phyloP scores from a whole-genome alignment of 164 flowering plant genomes.

The Umbellularia californica region DNA sequence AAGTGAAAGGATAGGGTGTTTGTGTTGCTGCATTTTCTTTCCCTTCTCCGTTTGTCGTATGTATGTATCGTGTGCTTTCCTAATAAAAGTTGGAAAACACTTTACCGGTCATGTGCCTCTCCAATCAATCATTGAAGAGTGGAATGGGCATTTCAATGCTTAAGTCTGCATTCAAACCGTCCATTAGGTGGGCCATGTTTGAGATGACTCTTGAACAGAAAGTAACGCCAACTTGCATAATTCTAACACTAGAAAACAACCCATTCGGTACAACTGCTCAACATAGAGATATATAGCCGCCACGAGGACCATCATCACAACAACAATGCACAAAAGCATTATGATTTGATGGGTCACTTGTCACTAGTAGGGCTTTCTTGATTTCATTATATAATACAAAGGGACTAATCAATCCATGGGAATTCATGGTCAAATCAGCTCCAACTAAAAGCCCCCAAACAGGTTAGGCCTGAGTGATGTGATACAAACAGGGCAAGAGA shows the following conservation, averaged over 20 bases:
- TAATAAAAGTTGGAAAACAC: not conserved
- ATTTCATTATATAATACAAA: not conserved
- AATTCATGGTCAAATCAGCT: no score
- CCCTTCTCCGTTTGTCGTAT: conserved; percentile 2
- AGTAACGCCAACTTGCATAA: no score
- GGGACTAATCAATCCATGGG: no score
- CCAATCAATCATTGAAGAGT: conserved; percentile 7
- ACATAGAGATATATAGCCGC: not conserved
- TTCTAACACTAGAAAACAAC: not conserved
- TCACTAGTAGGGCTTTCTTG: not conserved
- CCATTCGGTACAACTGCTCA: not conserved
- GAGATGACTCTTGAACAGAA: no score
- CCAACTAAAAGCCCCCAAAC: no score
- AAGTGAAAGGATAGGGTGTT: not conserved
- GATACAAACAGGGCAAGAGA: no score
- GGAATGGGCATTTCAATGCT: conserved; percentile 2
- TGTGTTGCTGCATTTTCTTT: not conserved
- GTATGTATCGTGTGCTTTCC: not conserved
- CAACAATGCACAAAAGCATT: not conserved
- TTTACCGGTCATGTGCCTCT: conserved; percentile 1
- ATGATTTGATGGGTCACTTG: not conserved
- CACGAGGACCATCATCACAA: not conserved
- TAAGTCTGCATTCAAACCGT: not conserved
- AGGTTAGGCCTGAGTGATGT: no score
- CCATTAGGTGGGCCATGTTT: not conserved